A percentile compares a stretch with the other conserved stretches of the same genome.
These are phyloP conservation scores for Pichia phayaonensis DNA, from an alignment of 805 yeast species.

Conservation along the genomic window DNA sequence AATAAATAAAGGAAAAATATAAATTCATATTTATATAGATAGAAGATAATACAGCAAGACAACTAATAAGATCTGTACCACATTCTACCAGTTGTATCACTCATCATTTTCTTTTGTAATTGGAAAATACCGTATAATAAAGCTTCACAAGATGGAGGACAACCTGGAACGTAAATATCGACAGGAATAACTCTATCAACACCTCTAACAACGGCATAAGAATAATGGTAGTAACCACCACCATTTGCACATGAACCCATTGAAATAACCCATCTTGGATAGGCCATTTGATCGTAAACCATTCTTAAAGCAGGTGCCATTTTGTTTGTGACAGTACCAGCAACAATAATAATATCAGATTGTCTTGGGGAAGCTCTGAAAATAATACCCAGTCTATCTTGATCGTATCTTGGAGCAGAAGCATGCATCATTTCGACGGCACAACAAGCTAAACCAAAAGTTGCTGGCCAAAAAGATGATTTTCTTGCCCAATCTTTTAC, in stretches of 20 bases:
- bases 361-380: slow-evolving; percentile 93
- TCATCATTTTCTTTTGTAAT: slow-evolving; percentile 84
- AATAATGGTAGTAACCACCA: slow-evolving; percentile 87
- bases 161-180: slow-evolving; percentile 86
- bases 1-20: slow-evolving; percentile 1
- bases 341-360: slow-evolving; percentile 86
- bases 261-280: slow-evolving; percentile 89
- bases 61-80: slow-evolving; percentile 59
- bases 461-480: slow-evolving; percentile 89
- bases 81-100: slow-evolving; percentile 70
- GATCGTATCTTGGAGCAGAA: slow-evolving; percentile 85
- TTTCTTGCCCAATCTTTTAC: slow-evolving; percentile 88
- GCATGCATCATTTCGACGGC: slow-evolving; percentile 96
- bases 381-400: slow-evolving; percentile 85
- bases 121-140: slow-evolving; percentile 86
- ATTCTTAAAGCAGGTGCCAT: slow-evolving; percentile 93
- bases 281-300: slow-evolving; percentile 92
- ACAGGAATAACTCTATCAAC: slow-evolving; percentile 86
- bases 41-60: no score
- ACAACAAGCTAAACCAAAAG: slow-evolving; percentile 88
- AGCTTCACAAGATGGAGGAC: slow-evolving; percentile 90
- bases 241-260: slow-evolving; percentile 95
- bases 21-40: slow-evolving; percentile 6
- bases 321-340: slow-evolving; percentile 85
- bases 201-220: slow-evolving; percentile 83